Base-by-base conservation (phyloP, 1,284 basidiomycete species). In the Cryptococcus wingfieldii region DNA sequence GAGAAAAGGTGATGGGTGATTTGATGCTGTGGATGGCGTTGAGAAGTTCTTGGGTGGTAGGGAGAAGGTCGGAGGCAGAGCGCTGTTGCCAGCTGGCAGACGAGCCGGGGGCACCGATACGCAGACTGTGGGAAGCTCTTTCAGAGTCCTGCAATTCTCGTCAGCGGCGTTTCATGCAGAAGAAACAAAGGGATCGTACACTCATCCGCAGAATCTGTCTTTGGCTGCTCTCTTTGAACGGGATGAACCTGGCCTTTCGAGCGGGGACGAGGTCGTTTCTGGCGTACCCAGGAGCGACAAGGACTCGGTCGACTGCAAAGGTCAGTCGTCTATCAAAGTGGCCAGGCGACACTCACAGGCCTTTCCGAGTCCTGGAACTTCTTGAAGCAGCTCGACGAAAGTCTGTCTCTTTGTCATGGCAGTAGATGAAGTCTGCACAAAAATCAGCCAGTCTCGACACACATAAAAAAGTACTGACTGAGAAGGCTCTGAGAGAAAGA, bases 281-380 rank as follows among this genome's bases (percentile, higher is more conserved):
- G 39, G 70, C 68, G 54, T 62, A 51, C 18, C 70, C 72, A 13
- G 65, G 59, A n/a, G 63, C 51, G 12, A 74, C 70, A 19, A 61
- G 41, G 2, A 74, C 60, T 38, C 67, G 58, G 56, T 75, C 73
- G 53, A 55, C 72, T 72, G 50, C 6, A 16, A 80, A 3, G 83
- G 65, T 86, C 84, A 34, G 82, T 54, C 83, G 81, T 18, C 82
- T 83, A 5, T 14, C 25, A 16, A 16, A 28, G 13, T 28, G 41
- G 13, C 6, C 2, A 34, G 18, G 46, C 10, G 14, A 45, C 2
- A 48, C 62, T 56, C 37, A 64, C 62, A 64, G 5, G 50, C 55
- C 34, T 51, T 47, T 5, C 72, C 72, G 16, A 74, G 55, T 31
- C 64, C 61, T 13, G 62, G 60, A 28, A 71, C 65, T 55, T 71